phyloP scores from a whole-genome alignment of 192 early-diverging fungal species.

The Pilobolus umbonatus region DNA sequence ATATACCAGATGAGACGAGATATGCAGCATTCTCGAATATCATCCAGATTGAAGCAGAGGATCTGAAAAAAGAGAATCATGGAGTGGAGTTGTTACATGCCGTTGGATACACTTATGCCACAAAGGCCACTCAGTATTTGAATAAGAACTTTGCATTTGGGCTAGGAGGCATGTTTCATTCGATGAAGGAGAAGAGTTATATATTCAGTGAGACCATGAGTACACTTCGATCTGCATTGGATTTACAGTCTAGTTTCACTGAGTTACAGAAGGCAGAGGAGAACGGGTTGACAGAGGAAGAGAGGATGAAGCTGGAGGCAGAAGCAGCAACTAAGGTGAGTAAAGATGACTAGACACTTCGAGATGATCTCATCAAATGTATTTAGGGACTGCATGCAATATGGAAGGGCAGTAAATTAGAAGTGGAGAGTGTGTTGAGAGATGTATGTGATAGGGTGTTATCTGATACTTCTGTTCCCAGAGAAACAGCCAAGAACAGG shows the following conservation, averaged over 20 bases:
- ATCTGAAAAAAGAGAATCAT: conserved; percentile 87
- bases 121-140: conserved; percentile 85
- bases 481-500: conserved; percentile 57
- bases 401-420: conserved; percentile 91
- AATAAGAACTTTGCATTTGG: conserved; percentile 66
- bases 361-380: background rate
- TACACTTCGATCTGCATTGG: conserved; percentile 87
- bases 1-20: conserved; percentile 6
- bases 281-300: conserved; percentile 57
- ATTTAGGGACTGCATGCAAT: conserved; percentile 81
- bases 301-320: conserved; percentile 62
- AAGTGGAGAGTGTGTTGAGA: conserved; percentile 88
- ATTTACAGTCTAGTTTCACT: conserved; percentile 85
- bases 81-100: conserved; percentile 92
- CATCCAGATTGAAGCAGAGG: conserved; percentile 77
- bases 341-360: background rate
- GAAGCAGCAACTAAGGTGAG: conserved; percentile 54
- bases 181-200: conserved; percentile 84
- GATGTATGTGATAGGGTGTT: conserved; percentile 89
- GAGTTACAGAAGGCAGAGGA: conserved; percentile 90
- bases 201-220: conserved; percentile 88
- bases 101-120: conserved; percentile 86
- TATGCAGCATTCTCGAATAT: conserved; percentile 63
- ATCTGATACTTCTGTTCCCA: conserved; percentile 58
- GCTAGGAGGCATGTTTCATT: conserved; percentile 64